Evolutionary conservation across 2,329 filamentous ascomycete species (phyloP).

Genomic region (Cryoendolithus antarcticus): DNA sequence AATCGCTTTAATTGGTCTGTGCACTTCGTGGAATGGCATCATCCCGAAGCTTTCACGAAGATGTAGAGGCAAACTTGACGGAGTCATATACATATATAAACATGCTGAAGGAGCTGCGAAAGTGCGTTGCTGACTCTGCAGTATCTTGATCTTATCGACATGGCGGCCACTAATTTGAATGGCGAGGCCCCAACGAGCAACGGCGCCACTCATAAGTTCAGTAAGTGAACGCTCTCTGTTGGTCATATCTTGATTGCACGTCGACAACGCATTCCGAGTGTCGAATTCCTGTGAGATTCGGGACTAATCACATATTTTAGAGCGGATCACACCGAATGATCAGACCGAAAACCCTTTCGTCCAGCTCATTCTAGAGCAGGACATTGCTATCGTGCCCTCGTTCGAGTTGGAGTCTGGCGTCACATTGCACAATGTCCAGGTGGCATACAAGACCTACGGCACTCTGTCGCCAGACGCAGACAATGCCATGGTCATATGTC

Average conservation of each 20-base stretch:
- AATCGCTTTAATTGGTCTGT: too few relatives aligned
- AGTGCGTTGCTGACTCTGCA: neutral
- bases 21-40: too few relatives aligned
- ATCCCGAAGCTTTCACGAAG: too few relatives aligned
- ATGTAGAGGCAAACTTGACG: too few relatives aligned
- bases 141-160: neutral
- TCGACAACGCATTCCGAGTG: too few relatives aligned
- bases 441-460: slow-evolving; percentile 53
- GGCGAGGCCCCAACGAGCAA: slow-evolving; percentile 1
- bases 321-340: slow-evolving; percentile 18
- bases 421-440: slow-evolving; percentile 59
- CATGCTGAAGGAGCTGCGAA: too few relatives aligned
- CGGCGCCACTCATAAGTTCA: neutral
- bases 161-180: slow-evolving; percentile 1
- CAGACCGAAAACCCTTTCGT: slow-evolving; percentile 91
- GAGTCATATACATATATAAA: too few relatives aligned
- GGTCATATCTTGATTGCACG: too few relatives aligned
- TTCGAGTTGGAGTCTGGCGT: slow-evolving; percentile 92
- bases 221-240: too few relatives aligned
- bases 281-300: neutral
- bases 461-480: slow-evolving; percentile 42
- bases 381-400: slow-evolving; percentile 71
- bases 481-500: slow-evolving; percentile 61
- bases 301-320: slow-evolving; percentile 7
- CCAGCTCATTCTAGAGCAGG: slow-evolving; percentile 73